Base-by-base conservation (phyloP, 2,329 filamentous ascomycete species). In the Epichloe typhina region DNA sequence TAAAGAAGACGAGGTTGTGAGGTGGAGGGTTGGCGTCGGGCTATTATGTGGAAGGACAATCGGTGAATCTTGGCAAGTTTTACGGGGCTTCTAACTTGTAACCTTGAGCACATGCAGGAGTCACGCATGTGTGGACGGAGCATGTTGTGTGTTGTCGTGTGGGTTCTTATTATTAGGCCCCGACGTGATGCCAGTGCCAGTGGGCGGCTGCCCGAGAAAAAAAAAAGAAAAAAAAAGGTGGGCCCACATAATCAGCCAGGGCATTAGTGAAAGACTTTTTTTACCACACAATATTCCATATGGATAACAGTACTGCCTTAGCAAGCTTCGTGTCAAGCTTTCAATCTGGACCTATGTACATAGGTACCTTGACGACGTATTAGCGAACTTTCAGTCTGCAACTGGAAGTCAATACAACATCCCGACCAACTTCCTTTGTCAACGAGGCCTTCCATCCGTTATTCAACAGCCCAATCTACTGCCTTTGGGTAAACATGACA, bases 401-500 rank as follows among this genome's bases (percentile, higher is more conserved):
- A 26, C 7, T 8, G 6, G 26, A 26, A 26, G 26, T 26, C 26
- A 26, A 26, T 26, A 8, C 26, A 26, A 31, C 26, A 31, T 31
- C 26, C 26, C 26, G 26, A 31, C 26, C 26, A 13, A 23, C 21
- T 31, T 26, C 12, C 4, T 42, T 26, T 44, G 42, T 44, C 9
- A n/a, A 44, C 23, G n/a, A 9, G 42, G 3, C 17, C 23, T 11
- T 21, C 21, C 15, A 12, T 17, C 11, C 19, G n/a, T 11, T 2
- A 26, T 45, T 4, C 26, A 19, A 17, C 33, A 5, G 13, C 19
- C n/a, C 3, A 3, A 4, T 35, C 9, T 13, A 5, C 8, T 4
- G 15, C 11, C 26, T 19, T 6, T 45, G 17, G 15, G 33, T 8
- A 13, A 57, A 56, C 40, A 63, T 57, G 56, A 53, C 42, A 40